Evolutionary conservation across 306 rosid species (phyloP).

Genomic region (Cucumis cinereus): DNA sequence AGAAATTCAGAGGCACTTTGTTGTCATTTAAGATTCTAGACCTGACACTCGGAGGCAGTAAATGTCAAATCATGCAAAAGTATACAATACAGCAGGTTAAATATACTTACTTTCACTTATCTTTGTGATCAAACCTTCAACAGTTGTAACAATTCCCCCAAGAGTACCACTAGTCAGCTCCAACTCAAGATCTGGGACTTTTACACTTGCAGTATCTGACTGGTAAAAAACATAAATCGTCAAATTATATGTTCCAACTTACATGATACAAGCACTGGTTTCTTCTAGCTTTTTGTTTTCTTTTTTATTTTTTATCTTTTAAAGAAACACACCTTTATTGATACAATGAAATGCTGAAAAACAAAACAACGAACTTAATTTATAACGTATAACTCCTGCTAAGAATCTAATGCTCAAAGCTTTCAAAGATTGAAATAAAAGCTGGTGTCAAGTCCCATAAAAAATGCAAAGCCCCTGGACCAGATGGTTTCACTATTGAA

Average conservation of each 20-base stretch:
- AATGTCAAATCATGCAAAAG: neutral
- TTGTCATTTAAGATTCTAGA: neutral
- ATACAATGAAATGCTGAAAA: neutral
- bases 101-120: slow-evolving; percentile 44
- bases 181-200: slow-evolving; percentile 62
- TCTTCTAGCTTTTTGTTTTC: neutral
- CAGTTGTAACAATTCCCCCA: slow-evolving; percentile 56
- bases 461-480: too few species aligned
- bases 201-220: slow-evolving; percentile 49
- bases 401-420: too few species aligned
- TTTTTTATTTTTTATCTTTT: neutral
- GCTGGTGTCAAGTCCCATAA: too few species aligned
- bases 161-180: slow-evolving; percentile 68
- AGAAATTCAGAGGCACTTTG: neutral
- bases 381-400: too few species aligned
- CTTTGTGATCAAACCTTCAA: slow-evolving; percentile 67
- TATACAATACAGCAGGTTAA: neutral
- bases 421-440: too few species aligned
- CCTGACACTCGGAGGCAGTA: neutral
- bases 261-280: neutral
- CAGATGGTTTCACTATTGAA: too few species aligned
- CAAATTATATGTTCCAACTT: slow-evolving; percentile 6
- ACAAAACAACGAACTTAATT: neutral
- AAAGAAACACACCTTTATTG: neutral
- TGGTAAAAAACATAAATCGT: slow-evolving; percentile 12